phyloP scores from a whole-genome alignment of 192 early-diverging fungal species.

The Rhizophagus sp. region DNA sequence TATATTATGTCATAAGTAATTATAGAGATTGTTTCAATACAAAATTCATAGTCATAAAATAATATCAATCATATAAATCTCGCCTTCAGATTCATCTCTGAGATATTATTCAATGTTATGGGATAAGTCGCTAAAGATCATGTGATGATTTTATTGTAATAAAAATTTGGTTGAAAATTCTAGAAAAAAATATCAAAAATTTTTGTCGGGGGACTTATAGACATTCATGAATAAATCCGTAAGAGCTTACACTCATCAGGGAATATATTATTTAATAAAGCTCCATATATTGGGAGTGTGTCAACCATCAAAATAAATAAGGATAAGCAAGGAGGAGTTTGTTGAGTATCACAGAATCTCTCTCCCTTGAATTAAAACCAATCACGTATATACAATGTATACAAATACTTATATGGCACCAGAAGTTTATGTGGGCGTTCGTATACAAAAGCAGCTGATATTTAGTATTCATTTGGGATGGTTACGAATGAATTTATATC shows the following conservation, averaged over 20 bases:
- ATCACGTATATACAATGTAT: no score
- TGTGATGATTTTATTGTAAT: slow-evolving; percentile 41
- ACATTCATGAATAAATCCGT: slow-evolving; percentile 43
- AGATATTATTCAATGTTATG: slow-evolving; percentile 2
- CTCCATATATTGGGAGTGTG: slow-evolving; percentile 35
- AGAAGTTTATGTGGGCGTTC: slow-evolving; percentile 35
- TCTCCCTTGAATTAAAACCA: no score
- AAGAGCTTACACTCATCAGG: slow-evolving; percentile 35
- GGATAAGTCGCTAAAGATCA: slow-evolving; percentile 37
- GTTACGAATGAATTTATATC: slow-evolving; percentile 45
- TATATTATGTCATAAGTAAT: no score
- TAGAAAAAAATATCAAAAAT: no score
- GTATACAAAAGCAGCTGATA: slow-evolving; percentile 41
- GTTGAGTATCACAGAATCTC: slow-evolving; percentile 41
- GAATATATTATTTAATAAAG: neutral
- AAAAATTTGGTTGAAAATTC: no score
- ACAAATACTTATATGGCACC: slow-evolving; percentile 47
- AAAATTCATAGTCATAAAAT: no score
- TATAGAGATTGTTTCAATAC: no score
- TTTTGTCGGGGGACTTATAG: slow-evolving; percentile 37
- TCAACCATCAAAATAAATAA: slow-evolving; percentile 33
- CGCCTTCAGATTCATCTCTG: no score
- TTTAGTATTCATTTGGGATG: slow-evolving; percentile 45
- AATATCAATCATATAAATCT: no score
- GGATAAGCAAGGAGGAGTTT: slow-evolving; percentile 32